Conservation (phyloP, 164 flowering plant genomes). For the Umbellularia californica region DNA sequence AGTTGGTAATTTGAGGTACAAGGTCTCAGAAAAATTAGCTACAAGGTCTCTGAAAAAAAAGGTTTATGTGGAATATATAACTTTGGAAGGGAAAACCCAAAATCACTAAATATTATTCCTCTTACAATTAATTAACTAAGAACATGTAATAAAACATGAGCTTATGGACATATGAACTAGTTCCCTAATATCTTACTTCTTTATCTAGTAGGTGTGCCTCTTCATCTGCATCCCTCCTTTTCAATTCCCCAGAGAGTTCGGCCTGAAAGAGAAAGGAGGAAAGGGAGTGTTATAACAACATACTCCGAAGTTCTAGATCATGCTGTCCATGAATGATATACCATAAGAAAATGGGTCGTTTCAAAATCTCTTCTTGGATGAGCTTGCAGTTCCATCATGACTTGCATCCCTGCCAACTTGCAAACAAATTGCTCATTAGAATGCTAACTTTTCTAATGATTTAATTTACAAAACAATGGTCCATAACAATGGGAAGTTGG, state of each 20-base stretch:
- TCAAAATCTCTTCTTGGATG: constrained; percentile 1
- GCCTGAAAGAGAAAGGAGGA: constrained; percentile 1
- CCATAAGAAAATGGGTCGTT: constrained; percentile 7
- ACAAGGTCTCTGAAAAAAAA: too few species aligned
- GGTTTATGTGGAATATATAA: too few species aligned
- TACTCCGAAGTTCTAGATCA: too few species aligned
- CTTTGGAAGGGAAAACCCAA: too few species aligned
- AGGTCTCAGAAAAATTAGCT: too few species aligned
- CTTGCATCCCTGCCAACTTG: background rate
- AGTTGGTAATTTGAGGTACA: too few species aligned
- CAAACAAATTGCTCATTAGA: background rate
- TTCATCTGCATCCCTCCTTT: constrained; percentile 10
- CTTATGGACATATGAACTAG: background rate
- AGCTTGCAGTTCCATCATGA: background rate
- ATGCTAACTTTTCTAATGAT: background rate
- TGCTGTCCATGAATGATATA: background rate
- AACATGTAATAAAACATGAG: too few species aligned
- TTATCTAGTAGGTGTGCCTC: constrained; percentile 11
- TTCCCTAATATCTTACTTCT: constrained; percentile 26
- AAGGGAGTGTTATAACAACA: too few species aligned
- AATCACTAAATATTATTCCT: too few species aligned
- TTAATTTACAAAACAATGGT: too few species aligned
- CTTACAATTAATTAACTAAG: too few species aligned
- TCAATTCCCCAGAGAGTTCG: constrained; percentile 20
- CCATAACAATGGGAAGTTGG: background rate